Conservation (phyloP, 73 alveolate genomes). For the Breviolum minutum region DNA sequence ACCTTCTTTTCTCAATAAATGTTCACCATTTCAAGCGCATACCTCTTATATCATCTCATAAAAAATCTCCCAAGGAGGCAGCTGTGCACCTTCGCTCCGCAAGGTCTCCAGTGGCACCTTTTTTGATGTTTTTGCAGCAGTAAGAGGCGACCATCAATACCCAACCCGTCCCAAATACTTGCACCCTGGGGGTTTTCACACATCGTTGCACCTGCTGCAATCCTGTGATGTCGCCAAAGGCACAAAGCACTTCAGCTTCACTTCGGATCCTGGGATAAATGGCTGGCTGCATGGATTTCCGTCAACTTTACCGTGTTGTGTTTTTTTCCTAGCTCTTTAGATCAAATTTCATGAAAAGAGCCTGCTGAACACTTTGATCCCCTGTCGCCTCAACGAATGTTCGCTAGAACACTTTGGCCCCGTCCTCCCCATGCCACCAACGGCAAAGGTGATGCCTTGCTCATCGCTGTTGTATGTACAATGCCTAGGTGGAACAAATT, state of each 20-base stretch:
- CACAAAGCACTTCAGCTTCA: neutral
- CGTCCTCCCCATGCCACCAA: conserved; percentile 81
- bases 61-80: neutral
- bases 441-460: conserved; percentile 34
- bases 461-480: conserved; percentile 59
- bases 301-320: too few species aligned
- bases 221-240: neutral
- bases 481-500: conserved; percentile 6
- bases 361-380: too few species aligned
- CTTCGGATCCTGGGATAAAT: neutral
- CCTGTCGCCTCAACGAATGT: neutral
- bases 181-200: too few species aligned
- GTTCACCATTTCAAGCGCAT: too few species aligned
- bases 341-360: too few species aligned
- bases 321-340: too few species aligned
- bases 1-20: too few species aligned
- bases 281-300: neutral
- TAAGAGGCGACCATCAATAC: neutral
- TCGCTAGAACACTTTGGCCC: neutral
- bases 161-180: too few species aligned
- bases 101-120: neutral
- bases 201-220: neutral
- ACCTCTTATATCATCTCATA: too few species aligned
- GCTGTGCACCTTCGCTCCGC: conserved; percentile 13
- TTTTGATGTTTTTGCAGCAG: too few species aligned